Conservation (phyloP, 495 filamentous ascomycete species). For the Neurospora tetrasperma region DNA sequence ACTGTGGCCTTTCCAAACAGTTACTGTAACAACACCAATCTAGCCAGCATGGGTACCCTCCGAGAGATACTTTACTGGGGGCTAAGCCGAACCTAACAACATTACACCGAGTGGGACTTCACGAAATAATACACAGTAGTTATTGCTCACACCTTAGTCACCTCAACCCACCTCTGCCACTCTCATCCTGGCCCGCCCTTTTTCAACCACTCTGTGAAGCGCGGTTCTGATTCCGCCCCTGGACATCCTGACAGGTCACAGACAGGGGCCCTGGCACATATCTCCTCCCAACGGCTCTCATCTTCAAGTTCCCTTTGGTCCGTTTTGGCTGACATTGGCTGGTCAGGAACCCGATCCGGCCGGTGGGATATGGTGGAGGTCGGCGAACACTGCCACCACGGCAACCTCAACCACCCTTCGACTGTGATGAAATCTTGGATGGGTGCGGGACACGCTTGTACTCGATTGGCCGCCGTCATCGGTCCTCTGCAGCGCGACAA, state of each 20-base stretch:
- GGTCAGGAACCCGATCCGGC: neutral
- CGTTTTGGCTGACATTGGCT: neutral
- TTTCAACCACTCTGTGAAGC: neutral
- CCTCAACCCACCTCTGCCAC: neutral
- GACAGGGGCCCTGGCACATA: neutral
- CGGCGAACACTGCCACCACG: slow-evolving; percentile 2
- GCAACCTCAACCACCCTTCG: neutral
- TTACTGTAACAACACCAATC: neutral
- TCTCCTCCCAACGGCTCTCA: neutral
- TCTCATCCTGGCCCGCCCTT: neutral
- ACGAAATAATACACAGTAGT: neutral
- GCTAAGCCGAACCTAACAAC: neutral
- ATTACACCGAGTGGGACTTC: neutral
- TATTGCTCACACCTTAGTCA: neutral
- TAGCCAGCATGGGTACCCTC: neutral
- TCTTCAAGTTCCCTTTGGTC: neutral
- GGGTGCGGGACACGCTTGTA: neutral
- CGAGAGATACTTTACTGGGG: neutral
- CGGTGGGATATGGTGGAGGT: slow-evolving; percentile 2
- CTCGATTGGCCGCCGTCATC: neutral
- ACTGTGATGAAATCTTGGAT: neutral
- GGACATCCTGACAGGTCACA: neutral
- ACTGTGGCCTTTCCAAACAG: neutral
- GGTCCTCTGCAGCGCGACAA: neutral
- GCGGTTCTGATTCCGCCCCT: slow-evolving; percentile 1